Evolutionary conservation across 495 filamentous ascomycete genomes (phyloP).

Genomic region (Bombardia bombarda): DNA sequence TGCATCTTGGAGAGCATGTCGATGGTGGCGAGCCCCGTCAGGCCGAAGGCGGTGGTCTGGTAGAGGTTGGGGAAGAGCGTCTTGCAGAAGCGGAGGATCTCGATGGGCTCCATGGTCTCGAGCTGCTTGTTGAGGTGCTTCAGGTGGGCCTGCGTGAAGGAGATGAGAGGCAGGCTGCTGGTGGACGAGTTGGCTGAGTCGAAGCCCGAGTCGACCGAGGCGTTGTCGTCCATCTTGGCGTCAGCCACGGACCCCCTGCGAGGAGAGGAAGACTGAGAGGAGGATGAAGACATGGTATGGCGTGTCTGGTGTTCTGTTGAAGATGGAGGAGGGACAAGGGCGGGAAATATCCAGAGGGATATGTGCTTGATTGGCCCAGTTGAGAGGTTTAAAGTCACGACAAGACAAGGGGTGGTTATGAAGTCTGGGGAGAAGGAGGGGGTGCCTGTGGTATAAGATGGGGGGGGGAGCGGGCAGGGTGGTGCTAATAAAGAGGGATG

Average conservation of each 20-base stretch:
- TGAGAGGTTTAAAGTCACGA: not conserved
- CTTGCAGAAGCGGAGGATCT: constrained; percentile 87
- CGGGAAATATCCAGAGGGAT: too few relatives aligned
- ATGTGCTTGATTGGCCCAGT: too few relatives aligned
- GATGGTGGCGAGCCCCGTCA: constrained; percentile 86
- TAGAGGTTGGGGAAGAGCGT: constrained; percentile 83
- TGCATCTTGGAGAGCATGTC: constrained; percentile 90
- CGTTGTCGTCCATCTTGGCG: constrained; percentile 26
- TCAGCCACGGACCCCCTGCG: too few relatives aligned
- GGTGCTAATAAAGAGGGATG: constrained; percentile 20
- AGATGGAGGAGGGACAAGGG: too few relatives aligned
- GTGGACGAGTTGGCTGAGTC: constrained; percentile 60
- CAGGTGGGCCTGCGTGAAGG: constrained; percentile 83
- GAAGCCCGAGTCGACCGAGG: constrained; percentile 78
- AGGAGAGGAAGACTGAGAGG: constrained; percentile 26
- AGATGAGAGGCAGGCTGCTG: constrained; percentile 40
- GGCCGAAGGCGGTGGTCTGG: constrained; percentile 95
- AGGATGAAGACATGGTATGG: too few relatives aligned
- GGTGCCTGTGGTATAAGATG: not conserved
- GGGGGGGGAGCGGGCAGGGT: constrained; percentile 8
- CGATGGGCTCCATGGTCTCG: constrained; percentile 65
- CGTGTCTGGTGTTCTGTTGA: too few relatives aligned
- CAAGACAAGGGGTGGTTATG: not conserved
- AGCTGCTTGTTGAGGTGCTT: constrained; percentile 84
- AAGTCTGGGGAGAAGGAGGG: not conserved